Evolutionary conservation across 805 yeast species (phyloP).

Genomic region (Helenozyma rhizophorensis): DNA sequence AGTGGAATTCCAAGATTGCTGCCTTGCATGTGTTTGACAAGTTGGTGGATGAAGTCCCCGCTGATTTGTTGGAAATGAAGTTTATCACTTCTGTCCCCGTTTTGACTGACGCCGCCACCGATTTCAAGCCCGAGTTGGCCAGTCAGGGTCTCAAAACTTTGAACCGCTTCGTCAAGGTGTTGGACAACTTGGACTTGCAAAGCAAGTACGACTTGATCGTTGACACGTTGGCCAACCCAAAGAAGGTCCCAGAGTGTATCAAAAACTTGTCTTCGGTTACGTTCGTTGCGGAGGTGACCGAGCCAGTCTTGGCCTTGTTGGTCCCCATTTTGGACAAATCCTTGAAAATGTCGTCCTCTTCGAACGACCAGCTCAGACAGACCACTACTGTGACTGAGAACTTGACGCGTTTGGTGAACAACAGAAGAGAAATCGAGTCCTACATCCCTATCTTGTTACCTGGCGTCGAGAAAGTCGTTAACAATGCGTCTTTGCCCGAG

Average conservation of each 20-base stretch:
- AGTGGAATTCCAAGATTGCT: constrained; percentile 87
- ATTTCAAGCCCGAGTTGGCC: constrained; percentile 94
- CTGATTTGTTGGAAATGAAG: constrained; percentile 77
- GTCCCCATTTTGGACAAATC: constrained; percentile 93
- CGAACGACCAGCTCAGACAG: constrained; percentile 95
- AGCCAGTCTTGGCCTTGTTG: constrained; percentile 83
- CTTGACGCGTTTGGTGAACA: constrained; percentile 90
- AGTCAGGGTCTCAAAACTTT: constrained; percentile 74
- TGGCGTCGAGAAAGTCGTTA: constrained; percentile 83
- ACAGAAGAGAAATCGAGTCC: constrained; percentile 83
- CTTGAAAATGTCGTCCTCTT: constrained; percentile 76
- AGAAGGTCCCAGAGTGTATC: constrained; percentile 83
- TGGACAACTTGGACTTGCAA: constrained; percentile 89
- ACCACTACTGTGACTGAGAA: constrained; percentile 95
- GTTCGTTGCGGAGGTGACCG: constrained; percentile 97
- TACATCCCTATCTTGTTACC: constrained; percentile 86
- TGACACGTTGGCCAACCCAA: constrained; percentile 86
- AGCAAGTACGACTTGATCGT: constrained; percentile 81
- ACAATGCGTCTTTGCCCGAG: constrained; percentile 92
- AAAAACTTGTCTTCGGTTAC: constrained; percentile 89
- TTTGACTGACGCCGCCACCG: constrained; percentile 85
- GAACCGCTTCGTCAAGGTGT: constrained; percentile 66
- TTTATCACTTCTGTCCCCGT: constrained; percentile 79
- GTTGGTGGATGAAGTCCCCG: constrained; percentile 73
- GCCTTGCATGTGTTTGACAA: constrained; percentile 72